A percentile compares a stretch with the other conserved stretches of the same genome.
These are phyloP conservation scores for Vitis hybrid DNA, from an alignment of 177 flowering plant genomes.

Conservation along the genomic window DNA sequence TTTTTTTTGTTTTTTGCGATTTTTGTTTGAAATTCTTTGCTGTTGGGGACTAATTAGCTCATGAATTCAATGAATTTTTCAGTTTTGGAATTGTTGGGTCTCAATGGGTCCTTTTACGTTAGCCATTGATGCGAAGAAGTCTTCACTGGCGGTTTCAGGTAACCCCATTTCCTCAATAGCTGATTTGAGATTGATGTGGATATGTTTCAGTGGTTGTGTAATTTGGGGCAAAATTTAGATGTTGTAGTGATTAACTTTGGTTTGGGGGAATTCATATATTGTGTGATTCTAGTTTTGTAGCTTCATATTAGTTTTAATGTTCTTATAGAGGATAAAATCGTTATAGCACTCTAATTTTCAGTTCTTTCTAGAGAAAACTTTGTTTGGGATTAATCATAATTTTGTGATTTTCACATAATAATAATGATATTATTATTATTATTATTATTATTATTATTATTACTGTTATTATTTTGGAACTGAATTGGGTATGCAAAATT, in stretches of 20 bases:
- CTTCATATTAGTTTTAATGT: neutral
- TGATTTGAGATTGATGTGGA: neutral
- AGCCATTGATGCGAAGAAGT: constrained; percentile 15
- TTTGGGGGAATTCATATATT: neutral
- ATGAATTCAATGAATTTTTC: neutral
- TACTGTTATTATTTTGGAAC: no score
- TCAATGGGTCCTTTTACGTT: constrained; percentile 21
- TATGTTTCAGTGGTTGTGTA: neutral
- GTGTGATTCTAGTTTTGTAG: neutral
- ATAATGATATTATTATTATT: no score
- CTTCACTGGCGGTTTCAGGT: constrained; percentile 16
- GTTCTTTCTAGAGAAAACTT: neutral
- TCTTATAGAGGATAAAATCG: no score
- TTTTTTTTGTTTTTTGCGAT: neutral
- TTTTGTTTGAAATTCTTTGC: neutral
- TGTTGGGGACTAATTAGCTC: neutral
- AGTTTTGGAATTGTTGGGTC: constrained; percentile 8
- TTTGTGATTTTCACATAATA: no score
- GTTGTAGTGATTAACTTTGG: neutral
- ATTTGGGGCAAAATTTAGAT: neutral
- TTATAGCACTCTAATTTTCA: neutral
- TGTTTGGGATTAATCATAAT: neutral
- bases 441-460: no score
- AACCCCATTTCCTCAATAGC: neutral
- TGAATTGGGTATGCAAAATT: no score